These are phyloP conservation scores for Begonia fuchsioides DNA, from an alignment of 306 rosid genomes.

Conservation along the genomic window DNA sequence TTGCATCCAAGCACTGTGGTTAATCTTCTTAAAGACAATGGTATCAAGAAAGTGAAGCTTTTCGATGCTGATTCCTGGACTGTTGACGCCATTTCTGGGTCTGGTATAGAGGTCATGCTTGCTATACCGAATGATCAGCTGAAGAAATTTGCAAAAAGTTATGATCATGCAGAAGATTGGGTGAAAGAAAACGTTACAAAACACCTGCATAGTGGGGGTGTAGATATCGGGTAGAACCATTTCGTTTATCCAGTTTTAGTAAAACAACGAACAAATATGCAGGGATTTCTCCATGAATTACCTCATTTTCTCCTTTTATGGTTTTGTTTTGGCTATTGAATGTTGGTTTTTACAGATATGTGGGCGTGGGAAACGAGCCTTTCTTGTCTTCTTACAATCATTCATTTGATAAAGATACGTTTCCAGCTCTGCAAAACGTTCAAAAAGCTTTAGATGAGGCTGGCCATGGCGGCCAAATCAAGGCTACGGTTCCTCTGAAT, in stretches of 20 bases:
- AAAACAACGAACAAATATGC: too few relatives aligned
- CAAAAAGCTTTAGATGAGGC: slow-evolving; percentile 47
- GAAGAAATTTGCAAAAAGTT: slow-evolving; percentile 11
- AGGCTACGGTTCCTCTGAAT: slow-evolving; percentile 47
- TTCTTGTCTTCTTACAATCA: slow-evolving; percentile 53
- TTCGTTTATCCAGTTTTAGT: not conserved
- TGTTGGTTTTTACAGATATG: slow-evolving; percentile 24
- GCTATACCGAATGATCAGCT: slow-evolving; percentile 64
- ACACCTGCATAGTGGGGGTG: slow-evolving; percentile 30
- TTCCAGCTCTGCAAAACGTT: slow-evolving; percentile 60
- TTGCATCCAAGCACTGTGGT: slow-evolving; percentile 34
- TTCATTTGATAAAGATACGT: slow-evolving; percentile 11
- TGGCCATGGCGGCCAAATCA: slow-evolving; percentile 36
- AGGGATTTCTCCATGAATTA: too few relatives aligned
- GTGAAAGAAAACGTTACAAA: slow-evolving; percentile 44
- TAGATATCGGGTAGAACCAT: slow-evolving; percentile 22
- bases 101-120: slow-evolving; percentile 48
- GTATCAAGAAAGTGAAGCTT: slow-evolving; percentile 47
- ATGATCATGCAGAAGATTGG: slow-evolving; percentile 29
- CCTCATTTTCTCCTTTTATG: too few relatives aligned
- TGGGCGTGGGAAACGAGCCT: slow-evolving; percentile 74
- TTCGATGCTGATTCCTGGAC: slow-evolving; percentile 59
- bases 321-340: too few relatives aligned
- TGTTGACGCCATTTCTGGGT: slow-evolving; percentile 39
- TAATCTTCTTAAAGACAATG: slow-evolving; percentile 47